Conservation (phyloP, 2,329 filamentous ascomycete species). For the Plenodomus tracheiphilus region DNA sequence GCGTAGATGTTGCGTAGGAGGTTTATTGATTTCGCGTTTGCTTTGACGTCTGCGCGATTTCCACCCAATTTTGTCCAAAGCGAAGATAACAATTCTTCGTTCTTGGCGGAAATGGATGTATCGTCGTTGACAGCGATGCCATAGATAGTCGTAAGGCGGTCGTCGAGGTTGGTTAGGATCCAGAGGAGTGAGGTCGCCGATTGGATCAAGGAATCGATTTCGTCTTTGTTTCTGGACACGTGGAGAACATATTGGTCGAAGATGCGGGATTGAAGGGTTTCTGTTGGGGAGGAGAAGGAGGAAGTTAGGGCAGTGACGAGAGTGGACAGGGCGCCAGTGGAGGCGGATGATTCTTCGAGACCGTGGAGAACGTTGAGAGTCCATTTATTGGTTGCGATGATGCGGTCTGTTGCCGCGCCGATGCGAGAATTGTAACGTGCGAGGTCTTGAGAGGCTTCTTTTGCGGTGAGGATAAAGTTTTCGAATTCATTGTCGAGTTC, state of each 20-base stretch:
- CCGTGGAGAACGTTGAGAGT: constrained; percentile 70
- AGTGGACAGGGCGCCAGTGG: constrained; percentile 43
- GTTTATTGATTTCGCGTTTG: constrained; percentile 64
- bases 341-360: constrained; percentile 52
- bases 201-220: constrained; percentile 68
- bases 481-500: constrained; percentile 77
- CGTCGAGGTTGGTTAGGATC: constrained; percentile 69
- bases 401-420: constrained; percentile 71
- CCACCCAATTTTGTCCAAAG: constrained; percentile 77
- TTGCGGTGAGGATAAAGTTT: constrained; percentile 71
- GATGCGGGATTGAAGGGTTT: constrained; percentile 53
- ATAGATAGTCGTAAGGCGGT: constrained; percentile 70
- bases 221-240: constrained; percentile 68
- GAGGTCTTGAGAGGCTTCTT: constrained; percentile 66
- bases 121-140: constrained; percentile 69
- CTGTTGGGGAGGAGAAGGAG: constrained; percentile 56
- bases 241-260: constrained; percentile 77
- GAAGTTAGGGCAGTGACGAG: constrained; percentile 55
- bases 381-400: constrained; percentile 76
- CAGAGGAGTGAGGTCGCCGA: constrained; percentile 70
- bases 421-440: constrained; percentile 78
- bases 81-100: constrained; percentile 68
- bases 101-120: constrained; percentile 59
- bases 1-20: constrained; percentile 67
- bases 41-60: constrained; percentile 63